Percentiles rank a stretch among this genome's conserved stretches.
Evolutionary conservation across 2,329 filamentous ascomycete genomes (phyloP).

Genomic region (Dendryphion nanum): DNA sequence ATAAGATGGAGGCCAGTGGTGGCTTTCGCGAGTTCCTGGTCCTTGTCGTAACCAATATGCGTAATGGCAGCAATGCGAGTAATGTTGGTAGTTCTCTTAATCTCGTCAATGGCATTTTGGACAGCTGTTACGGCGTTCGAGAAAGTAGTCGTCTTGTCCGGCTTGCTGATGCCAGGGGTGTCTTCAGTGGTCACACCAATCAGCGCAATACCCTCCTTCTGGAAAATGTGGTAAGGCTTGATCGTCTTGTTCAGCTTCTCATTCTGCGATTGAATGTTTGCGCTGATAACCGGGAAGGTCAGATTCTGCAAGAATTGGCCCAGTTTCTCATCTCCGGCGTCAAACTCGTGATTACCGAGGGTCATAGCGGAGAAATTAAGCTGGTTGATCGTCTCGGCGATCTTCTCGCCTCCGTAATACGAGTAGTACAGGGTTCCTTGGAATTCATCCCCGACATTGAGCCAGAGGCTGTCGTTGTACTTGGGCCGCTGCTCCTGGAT

Average conservation of each 20-base stretch:
- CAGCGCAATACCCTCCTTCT: slow-evolving; percentile 59
- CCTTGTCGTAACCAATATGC: slow-evolving; percentile 65
- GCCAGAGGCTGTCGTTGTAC: slow-evolving; percentile 60
- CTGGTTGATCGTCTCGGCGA: slow-evolving; percentile 64
- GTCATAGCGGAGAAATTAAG: slow-evolving; percentile 68
- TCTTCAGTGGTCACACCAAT: slow-evolving; percentile 65
- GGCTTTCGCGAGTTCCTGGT: slow-evolving; percentile 58
- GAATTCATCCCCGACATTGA: slow-evolving; percentile 69
- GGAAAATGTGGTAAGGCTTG: slow-evolving; percentile 65
- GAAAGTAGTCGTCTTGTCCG: slow-evolving; percentile 59
- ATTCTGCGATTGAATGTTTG: slow-evolving; percentile 63
- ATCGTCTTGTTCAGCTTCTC: slow-evolving; percentile 60
- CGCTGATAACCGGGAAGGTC: slow-evolving; percentile 63
- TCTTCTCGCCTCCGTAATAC: slow-evolving; percentile 67
- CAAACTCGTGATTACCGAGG: slow-evolving; percentile 66
- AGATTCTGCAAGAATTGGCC: slow-evolving; percentile 62
- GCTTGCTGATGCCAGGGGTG: slow-evolving; percentile 58
- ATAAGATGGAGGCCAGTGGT: slow-evolving; percentile 67
- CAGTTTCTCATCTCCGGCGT: slow-evolving; percentile 62
- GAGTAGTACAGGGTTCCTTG: slow-evolving; percentile 68
- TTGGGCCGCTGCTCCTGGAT: slow-evolving; percentile 57
- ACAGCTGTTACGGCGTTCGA: slow-evolving; percentile 57
- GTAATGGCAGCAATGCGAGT: slow-evolving; percentile 65
- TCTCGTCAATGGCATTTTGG: slow-evolving; percentile 61
- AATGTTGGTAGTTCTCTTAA: slow-evolving; percentile 61